Percentiles rank a stretch among this genome's conserved stretches.
phyloP scores from a whole-genome alignment of 2,329 filamentous ascomycete species.

The Harringtonia lauricola region DNA sequence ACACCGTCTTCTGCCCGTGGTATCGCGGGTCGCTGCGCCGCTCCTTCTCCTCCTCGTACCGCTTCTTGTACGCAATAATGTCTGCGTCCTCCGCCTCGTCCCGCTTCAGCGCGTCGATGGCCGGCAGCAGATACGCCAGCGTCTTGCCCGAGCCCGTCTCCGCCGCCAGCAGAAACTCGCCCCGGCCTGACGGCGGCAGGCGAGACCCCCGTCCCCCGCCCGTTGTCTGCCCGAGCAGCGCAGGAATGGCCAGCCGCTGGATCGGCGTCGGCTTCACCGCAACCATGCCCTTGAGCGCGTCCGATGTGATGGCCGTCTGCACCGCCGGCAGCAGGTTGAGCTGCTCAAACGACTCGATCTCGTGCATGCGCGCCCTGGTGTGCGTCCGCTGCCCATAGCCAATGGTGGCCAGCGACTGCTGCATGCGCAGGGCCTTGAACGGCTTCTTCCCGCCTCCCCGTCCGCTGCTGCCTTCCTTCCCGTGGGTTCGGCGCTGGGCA shows the following conservation, averaged over 20 bases:
- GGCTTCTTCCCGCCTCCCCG: conserved; percentile 20
- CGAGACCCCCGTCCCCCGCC: conserved; percentile 9
- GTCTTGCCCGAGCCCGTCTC: conserved; percentile 98
- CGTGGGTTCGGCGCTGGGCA: neutral
- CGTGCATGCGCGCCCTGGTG: conserved; percentile 45
- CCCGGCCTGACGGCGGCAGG: conserved; percentile 7
- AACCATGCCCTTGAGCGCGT: conserved; percentile 64
- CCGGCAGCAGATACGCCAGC: conserved; percentile 78
- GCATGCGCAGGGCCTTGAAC: conserved; percentile 90
- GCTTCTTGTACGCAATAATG: conserved; percentile 45
- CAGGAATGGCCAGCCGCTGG: conserved; percentile 80
- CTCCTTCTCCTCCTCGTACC: conserved; percentile 42
- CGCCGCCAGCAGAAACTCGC: conserved; percentile 72
- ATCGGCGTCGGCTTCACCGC: conserved; percentile 78
- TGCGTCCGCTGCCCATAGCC: conserved; percentile 56
- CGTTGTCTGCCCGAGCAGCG: conserved; percentile 51
- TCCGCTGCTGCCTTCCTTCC: neutral
- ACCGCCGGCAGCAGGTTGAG: conserved; percentile 65
- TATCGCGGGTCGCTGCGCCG: conserved; percentile 41
- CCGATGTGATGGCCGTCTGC: conserved; percentile 57
- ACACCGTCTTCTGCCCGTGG: conserved; percentile 31
- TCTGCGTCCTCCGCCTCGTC: conserved; percentile 52
- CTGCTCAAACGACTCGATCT: conserved; percentile 69
- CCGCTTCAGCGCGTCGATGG: conserved; percentile 74
- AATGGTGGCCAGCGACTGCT: conserved; percentile 63